Base-by-base conservation (phyloP, 2,329 filamentous ascomycete species). In the Orbilia quercus region DNA sequence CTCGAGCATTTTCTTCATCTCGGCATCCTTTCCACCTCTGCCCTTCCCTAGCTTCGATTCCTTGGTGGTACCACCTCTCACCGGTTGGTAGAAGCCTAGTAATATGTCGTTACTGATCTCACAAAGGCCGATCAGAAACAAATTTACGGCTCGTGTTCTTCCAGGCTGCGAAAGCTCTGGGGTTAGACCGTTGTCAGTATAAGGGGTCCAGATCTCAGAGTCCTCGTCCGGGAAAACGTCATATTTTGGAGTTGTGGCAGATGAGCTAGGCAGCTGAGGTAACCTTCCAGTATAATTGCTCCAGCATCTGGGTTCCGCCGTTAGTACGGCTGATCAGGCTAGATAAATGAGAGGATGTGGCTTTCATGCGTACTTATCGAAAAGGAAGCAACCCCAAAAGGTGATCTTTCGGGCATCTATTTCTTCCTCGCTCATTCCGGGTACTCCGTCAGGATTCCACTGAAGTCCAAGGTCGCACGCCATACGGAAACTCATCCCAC, bases 401-500 rank as follows among this genome's bases (percentile, higher is more conserved):
- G 95, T 98, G 44, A 98, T 89, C 59, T 91, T 86, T 40, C 95
- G 85, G 1, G 92, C 93, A 81, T 99, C 95, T 40, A 96, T 86
- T 80, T 97, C 94, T 50, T 90, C 75, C 12, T 78, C 76, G 86
- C 67, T 96, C 91, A 73, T 88, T 84, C 67, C 82, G 84, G 67
- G 85, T 69, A 91, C 85, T 7, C 87, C 87, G 16, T 87, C 86
- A 0, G 90, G 87, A 78, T 96, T 91, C 16, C 97, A 86, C 78
- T 97, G 96, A 59, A 99, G 84, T 0, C 95, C 95, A 75, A 99
- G 86, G 78, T 99, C 95, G 80, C 90, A 91, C 0, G 93, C 94
- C 94, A 99, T 98, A 47, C 95, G 89, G 80, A 99, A 98, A 78
- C 91, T 95, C 91, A 99, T 97, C 54, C 95, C 94, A 78, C 92